Base-by-base conservation (phyloP, 208 protist genomes). In the Wallacemonas sp. region DNA sequence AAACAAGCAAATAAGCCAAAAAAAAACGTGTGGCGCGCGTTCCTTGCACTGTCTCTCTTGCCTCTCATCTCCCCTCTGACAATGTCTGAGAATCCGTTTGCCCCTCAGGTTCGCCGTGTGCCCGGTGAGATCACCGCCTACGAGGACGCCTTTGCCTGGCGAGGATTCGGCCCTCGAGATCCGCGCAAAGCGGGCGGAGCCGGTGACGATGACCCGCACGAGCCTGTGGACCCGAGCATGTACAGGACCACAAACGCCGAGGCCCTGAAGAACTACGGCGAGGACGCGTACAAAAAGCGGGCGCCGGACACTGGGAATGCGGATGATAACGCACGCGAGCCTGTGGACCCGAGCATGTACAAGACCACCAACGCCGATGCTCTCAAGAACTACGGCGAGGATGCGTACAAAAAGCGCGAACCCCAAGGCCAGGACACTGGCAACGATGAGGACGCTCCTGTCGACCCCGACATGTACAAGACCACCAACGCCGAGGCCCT, bases 381-480 rank as follows among this genome's bases (percentile, higher is more conserved):
- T 5, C 82, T 72, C 61, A 68, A 44, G 61, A 36, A 67, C 0
- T 70, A 72, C 44, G 74, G 67, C 28, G 42, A 69, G 48, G 72
- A 75, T 48, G 72, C 66, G 57, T 77, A 81, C 55, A 68, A 62
- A 42, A 62, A n/a, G 23, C 20, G 1, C 3, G 14, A n/a, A 29
- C 28, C 52, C 3, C 29, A 74, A 39, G 4, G n/a, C n/a, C n/a
- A 66, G 66, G 59, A 59, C 48, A 29, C 5, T 41, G 25, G 2
- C 32, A 29, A 28, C 36, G 31, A 57, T 2, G 68, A 80, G 50
- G 36, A 54, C 10, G 72, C 45, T 20, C 65, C 73, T 38, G 70
- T 81, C 2, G 81, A 90, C 57, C 74, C 77, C 1, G 64, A 82
- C 69, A 80, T 84, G 76, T 92, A 81, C 86, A 81, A 74, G 45